phyloP scores from a whole-genome alignment of 129 eudicot species.

The Cynara cardunculus region DNA sequence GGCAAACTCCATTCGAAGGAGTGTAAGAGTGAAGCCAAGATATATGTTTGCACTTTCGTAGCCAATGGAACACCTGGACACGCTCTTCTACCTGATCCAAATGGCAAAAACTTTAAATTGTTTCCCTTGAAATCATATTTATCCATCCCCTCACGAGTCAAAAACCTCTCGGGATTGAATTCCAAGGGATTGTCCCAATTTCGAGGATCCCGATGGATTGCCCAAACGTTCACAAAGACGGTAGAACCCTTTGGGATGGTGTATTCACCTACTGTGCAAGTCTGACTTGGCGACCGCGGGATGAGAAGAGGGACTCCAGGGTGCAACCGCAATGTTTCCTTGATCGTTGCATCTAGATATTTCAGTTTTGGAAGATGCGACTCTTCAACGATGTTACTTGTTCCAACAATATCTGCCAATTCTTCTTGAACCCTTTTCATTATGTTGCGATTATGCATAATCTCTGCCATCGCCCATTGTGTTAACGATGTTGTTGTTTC shows the following conservation, averaged over 20 bases:
- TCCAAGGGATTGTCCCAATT: slow-evolving; percentile 17
- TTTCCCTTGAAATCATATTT: slow-evolving; percentile 17
- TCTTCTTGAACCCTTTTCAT: slow-evolving; percentile 24
- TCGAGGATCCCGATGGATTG: slow-evolving; percentile 13
- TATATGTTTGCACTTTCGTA: background rate
- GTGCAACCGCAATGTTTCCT: background rate
- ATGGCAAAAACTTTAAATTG: slow-evolving; percentile 5
- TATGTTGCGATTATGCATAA: background rate
- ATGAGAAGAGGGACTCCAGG: slow-evolving; percentile 1
- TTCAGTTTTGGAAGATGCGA: slow-evolving; percentile 7
- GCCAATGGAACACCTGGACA: slow-evolving; percentile 6
- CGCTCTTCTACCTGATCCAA: slow-evolving; percentile 16
- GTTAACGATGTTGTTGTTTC: slow-evolving; percentile 2
- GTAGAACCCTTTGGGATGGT: slow-evolving; percentile 10
- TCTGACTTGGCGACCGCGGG: slow-evolving; percentile 3
- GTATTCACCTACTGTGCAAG: slow-evolving; percentile 1
- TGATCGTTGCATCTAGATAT: slow-evolving; percentile 11
- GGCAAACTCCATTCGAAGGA: slow-evolving; percentile 10
- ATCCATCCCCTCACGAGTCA: background rate
- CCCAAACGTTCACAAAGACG: slow-evolving; percentile 6
- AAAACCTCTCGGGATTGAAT: slow-evolving; percentile 21
- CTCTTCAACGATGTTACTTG: slow-evolving; percentile 8
- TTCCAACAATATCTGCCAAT: slow-evolving; percentile 5
- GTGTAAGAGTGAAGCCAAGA: slow-evolving; percentile 6
- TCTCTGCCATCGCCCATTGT: slow-evolving; percentile 10